Conservation (phyloP, 2,329 filamentous ascomycete genomes). For the Microcyclospora tardicrescens region DNA sequence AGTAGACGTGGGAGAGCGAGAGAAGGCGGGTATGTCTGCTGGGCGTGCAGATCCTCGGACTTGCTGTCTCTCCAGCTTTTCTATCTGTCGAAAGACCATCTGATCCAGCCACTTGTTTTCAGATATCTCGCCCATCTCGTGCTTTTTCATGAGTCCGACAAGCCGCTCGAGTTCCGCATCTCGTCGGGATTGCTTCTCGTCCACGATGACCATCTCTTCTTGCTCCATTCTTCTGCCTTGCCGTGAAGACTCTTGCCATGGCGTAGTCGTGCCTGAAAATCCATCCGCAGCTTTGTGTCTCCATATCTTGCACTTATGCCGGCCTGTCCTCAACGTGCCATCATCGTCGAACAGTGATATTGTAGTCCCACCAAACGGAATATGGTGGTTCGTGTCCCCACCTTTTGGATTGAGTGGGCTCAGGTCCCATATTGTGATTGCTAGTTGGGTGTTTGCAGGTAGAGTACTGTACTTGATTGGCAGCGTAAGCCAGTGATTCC, state of each 20-base stretch:
- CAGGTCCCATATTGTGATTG: constrained; percentile 90
- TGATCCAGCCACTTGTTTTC: constrained; percentile 92
- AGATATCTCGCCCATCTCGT: constrained; percentile 93
- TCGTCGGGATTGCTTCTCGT: constrained; percentile 21
- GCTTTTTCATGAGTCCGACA: constrained; percentile 86
- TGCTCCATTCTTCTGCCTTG: constrained; percentile 35
- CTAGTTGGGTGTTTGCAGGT: constrained; percentile 68
- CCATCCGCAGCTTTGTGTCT: constrained; percentile 76
- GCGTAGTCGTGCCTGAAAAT: constrained; percentile 65
- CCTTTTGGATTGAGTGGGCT: constrained; percentile 63
- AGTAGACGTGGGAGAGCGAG: background rate
- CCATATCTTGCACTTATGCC: constrained; percentile 82
- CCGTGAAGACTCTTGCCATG: constrained; percentile 48
- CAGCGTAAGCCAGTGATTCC: constrained; percentile 93
- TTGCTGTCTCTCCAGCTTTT: constrained; percentile 44
- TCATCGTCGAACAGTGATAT: constrained; percentile 84
- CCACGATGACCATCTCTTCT: constrained; percentile 47
- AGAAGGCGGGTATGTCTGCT: background rate
- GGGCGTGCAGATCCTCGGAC: constrained; percentile 25
- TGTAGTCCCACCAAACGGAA: constrained; percentile 91
- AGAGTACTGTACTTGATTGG: constrained; percentile 75
- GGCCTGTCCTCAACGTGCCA: constrained; percentile 78
- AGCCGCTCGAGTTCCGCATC: constrained; percentile 73
- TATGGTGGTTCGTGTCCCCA: constrained; percentile 60
- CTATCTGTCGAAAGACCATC: constrained; percentile 79